Evolutionary conservation across 345 rosid species (phyloP).

Genomic region (Hibiscus syriacus): DNA sequence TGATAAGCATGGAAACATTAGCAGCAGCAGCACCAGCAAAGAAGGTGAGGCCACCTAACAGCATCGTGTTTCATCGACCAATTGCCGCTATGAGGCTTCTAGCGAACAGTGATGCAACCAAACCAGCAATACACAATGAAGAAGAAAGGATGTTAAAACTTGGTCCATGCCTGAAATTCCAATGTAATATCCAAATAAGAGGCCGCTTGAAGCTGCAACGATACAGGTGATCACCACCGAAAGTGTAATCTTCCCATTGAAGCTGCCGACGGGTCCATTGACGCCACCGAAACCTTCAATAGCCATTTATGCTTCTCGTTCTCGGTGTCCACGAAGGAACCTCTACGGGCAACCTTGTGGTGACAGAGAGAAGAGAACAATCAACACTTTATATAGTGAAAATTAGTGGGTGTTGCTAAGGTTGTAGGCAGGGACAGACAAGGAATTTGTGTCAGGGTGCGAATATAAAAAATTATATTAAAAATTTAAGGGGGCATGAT

Average conservation of each 20-base stretch:
- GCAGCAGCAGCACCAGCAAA: constrained; percentile 63
- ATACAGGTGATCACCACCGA: constrained; percentile 62
- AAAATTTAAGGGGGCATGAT: too few relatives aligned
- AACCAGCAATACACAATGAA: constrained; percentile 70
- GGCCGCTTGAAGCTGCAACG: constrained; percentile 79
- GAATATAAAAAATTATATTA: too few relatives aligned
- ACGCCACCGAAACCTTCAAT: constrained; percentile 34
- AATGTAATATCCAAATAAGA: constrained; percentile 76
- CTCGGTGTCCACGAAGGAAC: background rate
- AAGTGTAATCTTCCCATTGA: constrained; percentile 37
- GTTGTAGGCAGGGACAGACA: too few relatives aligned
- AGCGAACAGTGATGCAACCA: constrained; percentile 59
- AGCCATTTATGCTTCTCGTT: constrained; percentile 28
- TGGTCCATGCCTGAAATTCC: constrained; percentile 76
- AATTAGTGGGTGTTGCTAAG: background rate
- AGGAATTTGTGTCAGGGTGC: too few relatives aligned
- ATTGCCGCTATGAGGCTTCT: constrained; percentile 43
- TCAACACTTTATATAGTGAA: background rate
- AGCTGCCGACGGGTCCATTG: constrained; percentile 17
- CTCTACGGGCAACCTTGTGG: background rate
- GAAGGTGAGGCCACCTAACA: constrained; percentile 71
- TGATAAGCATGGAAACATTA: constrained; percentile 60
- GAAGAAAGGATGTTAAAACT: constrained; percentile 65
- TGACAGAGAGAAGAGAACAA: too few relatives aligned
- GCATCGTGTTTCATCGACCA: constrained; percentile 66